These are phyloP conservation scores for Kalmusia sp. DNA, from an alignment of 2,329 filamentous ascomycete genomes.

Conservation along the genomic window DNA sequence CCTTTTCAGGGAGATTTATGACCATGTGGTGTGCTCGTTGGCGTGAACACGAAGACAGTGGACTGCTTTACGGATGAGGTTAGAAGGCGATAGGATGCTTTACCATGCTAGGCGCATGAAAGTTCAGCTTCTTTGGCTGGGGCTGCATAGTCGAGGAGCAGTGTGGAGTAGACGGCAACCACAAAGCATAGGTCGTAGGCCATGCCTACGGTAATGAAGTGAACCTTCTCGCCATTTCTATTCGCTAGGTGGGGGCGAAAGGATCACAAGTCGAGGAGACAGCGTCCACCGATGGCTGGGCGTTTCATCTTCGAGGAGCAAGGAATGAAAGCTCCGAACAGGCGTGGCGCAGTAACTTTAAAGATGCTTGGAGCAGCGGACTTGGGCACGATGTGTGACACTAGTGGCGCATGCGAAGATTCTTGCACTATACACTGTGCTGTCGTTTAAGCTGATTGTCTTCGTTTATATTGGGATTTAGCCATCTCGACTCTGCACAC, in stretches of 20 bases:
- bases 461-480: neutral
- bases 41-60: too few relatives aligned
- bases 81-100: too few relatives aligned
- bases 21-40: too few relatives aligned
- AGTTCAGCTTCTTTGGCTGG: too few relatives aligned
- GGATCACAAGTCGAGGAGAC: neutral
- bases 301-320: neutral
- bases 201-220: neutral
- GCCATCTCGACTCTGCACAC: neutral
- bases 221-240: neutral
- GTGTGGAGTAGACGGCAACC: neutral
- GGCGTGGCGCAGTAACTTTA: neutral
- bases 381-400: neutral
- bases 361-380: too few relatives aligned
- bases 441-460: neutral
- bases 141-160: neutral
- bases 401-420: neutral
- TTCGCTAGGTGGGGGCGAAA: neutral
- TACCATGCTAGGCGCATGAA: too few relatives aligned
- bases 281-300: neutral
- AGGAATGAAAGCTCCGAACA: neutral
- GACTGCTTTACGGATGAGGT: too few relatives aligned
- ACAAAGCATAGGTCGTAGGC: neutral
- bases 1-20: neutral
- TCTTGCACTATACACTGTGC: too few relatives aligned